These are phyloP conservation scores for Saccharomycopsis oosterbeekiorum DNA, from an alignment of 805 yeast genomes.

Conservation along the genomic window DNA sequence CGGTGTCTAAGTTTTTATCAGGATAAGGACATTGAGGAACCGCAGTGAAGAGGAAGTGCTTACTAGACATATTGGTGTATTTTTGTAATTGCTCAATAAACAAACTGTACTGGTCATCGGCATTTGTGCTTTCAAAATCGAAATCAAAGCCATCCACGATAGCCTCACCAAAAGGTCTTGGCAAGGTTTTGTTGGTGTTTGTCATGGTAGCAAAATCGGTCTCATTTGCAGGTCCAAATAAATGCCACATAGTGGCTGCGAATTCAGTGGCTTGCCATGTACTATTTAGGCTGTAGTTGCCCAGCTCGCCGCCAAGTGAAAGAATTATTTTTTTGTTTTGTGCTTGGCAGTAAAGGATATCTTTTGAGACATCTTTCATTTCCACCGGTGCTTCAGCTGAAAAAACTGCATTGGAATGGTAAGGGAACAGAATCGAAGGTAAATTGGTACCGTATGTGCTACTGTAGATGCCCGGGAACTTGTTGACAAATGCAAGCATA, in stretches of 20 bases:
- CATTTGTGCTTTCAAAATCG: constrained; percentile 62
- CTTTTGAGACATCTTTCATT: constrained; percentile 39
- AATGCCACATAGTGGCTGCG: constrained; percentile 44
- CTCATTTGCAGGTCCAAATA: constrained; percentile 35
- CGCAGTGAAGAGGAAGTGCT: constrained; percentile 66
- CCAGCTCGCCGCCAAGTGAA: constrained; percentile 57
- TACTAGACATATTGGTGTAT: constrained; percentile 31
- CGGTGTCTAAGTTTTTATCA: constrained; percentile 56
- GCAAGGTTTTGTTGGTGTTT: constrained; percentile 7
- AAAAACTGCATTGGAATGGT: constrained; percentile 25
- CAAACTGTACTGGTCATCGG: constrained; percentile 49
- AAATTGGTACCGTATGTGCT: constrained; percentile 10
- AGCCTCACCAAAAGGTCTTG: constrained; percentile 40
- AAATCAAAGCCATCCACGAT: constrained; percentile 83
- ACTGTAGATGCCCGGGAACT: constrained; percentile 40
- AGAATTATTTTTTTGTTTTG: constrained; percentile 49
- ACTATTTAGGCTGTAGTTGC: constrained; percentile 42
- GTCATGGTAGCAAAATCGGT: constrained; percentile 8
- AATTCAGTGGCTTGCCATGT: constrained; percentile 43
- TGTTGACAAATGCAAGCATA: constrained; percentile 57
- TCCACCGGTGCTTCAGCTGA: constrained; percentile 36
- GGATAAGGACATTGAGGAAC: constrained; percentile 93
- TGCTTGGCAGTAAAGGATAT: constrained; percentile 56
- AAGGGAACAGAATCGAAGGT: constrained; percentile 23
- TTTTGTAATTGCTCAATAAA: constrained; percentile 34